Base-by-base conservation (phyloP, 1,284 basidiomycete genomes). In the Agaricales sp. region DNA sequence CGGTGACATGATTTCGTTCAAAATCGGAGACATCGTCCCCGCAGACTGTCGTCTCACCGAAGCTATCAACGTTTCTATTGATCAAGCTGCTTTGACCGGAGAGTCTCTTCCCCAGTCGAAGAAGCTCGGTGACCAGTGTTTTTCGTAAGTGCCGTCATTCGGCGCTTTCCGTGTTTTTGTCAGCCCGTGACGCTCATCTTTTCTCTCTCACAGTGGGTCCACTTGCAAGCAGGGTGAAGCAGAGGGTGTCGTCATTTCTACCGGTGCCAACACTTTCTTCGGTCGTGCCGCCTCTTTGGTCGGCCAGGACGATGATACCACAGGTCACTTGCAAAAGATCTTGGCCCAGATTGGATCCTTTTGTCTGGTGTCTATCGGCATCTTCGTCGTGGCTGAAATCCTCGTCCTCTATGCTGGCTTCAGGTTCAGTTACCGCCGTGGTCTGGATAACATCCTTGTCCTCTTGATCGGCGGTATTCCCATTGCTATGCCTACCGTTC, bases 381-480 rank as follows among this genome's bases (percentile, higher is more conserved):
- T 92, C 62, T 94, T 95, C 70, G 88, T 95, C 59, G 51, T 95
- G 53, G 86, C 89, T 46, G 91, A 94, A 69, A 93, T 94, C 54
- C 73, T 92, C 64, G 80, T 88, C 57, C 77, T 94, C 52, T 94
- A 94, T 66, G 86, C 89, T 49, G 86, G 80, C 44, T 94, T 88
- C 86, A 75, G 74, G 52, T 95, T 89, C 77, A 68, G 62, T 47
- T 98, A 98, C 76, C 91, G 93, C 63, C 85, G 84, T 56, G 93
- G 93, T 75, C 85, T 97, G 59, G 84, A 97, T 77, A 89, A 93
- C 76, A 93, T 96, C 71, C 80, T 96, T 46, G 92, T 96, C 59
- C 87, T 96, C 66, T 78, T 97, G 78, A 96, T 97, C 71, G 91
- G 93, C 78, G 93, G 93, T 79, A 96, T 97, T 63, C 94, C 94